Base-by-base conservation (phyloP, 148 eudicot species). In the Cornus kousa region DNA sequence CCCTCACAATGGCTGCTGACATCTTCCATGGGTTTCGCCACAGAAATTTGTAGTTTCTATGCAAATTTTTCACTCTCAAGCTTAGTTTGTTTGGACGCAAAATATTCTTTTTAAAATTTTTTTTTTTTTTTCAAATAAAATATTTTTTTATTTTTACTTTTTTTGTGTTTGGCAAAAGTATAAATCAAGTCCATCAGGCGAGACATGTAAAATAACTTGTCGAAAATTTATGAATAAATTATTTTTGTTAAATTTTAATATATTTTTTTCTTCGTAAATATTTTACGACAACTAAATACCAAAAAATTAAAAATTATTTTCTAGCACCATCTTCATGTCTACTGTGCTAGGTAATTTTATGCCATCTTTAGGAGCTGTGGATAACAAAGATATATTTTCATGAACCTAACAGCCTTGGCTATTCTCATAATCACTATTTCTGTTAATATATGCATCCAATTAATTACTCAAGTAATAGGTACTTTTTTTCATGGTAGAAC, bases 401-500 rank as follows among this genome's bases (percentile, higher is more conserved):
- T 53, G 16, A 81, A 81, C 74, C 62, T 81, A 13, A 62, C 37
- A 28, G 84, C 84, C 28, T 82, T 82, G 77, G 84, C 59, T 14
- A 77, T 82, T 23, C 76, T 82, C 4, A 72, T 82, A 16, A 57
- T 77, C 77, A 77, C 84, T 22, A 55, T 74, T 5, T 32, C 73
- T 5, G 77, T 46, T 35, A 77, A 82, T 70, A 39, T 77, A 20
- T 67, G 80, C 69, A 77, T 82, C 10, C 74, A 82, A 67, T 48
- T 82, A n/a, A 57, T 11, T 28, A 77, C 84, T 13, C 74, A 74
- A 13, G 76, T 59, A 3, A 13, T 57, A 12, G 1, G 0, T 13
- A 50, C n/a, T 7, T 2, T 13, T 17, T 12, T 57, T 12, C 62
- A 13, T 1, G 0, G 13, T 57, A 57, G 19, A 57, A 3, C 48